A percentile compares a stretch with the other conserved stretches of the same genome.
These are phyloP conservation scores for Cucurbita maxima DNA, from an alignment of 306 rosid genomes.

Conservation along the genomic window DNA sequence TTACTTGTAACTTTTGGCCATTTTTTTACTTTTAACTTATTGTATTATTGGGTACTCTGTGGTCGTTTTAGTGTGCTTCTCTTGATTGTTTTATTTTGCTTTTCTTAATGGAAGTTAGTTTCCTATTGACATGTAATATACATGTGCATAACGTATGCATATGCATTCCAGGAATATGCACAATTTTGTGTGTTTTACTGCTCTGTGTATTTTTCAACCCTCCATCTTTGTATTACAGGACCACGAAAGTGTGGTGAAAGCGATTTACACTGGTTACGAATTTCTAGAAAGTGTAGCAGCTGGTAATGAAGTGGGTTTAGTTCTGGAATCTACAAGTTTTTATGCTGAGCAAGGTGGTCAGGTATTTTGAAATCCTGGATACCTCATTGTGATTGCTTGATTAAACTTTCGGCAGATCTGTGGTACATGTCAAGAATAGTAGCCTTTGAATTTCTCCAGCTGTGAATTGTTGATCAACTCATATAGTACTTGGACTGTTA, in stretches of 20 bases:
- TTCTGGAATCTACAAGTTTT: constrained; percentile 85
- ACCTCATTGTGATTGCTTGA: neutral
- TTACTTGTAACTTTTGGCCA: neutral
- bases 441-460: neutral
- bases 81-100: neutral
- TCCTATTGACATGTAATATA: neutral
- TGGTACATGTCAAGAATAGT: neutral
- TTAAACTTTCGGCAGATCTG: neutral
- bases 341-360: constrained; percentile 99
- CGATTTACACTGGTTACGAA: constrained; percentile 75
- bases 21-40: neutral
- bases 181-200: constrained; percentile 3
- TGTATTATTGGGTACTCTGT: neutral
- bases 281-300: constrained; percentile 41
- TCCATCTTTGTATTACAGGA: constrained; percentile 32
- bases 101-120: neutral
- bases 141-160: neutral
- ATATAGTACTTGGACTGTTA: too few relatives aligned
- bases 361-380: constrained; percentile 29
- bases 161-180: neutral
- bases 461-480: neutral
- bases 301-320: constrained; percentile 53
- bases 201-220: constrained; percentile 6
- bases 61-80: neutral
- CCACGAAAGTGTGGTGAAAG: constrained; percentile 63